These are phyloP conservation scores for Favolaschia claudopus DNA, from an alignment of 768 basidiomycete species.

Conservation along the genomic window DNA sequence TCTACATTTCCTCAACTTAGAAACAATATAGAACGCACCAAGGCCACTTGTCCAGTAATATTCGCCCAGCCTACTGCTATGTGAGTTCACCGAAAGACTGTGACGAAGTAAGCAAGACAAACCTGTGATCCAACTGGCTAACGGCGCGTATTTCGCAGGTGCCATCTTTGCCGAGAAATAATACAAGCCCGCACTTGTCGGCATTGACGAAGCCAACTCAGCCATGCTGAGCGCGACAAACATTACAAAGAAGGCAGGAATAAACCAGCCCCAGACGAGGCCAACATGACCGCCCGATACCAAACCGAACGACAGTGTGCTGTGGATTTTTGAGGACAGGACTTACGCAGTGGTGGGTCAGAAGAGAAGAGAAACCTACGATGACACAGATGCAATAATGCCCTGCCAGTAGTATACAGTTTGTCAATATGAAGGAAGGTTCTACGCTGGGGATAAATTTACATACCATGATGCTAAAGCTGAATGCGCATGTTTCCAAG, in stretches of 20 bases:
- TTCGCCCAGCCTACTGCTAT: slow-evolving; percentile 68
- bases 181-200: slow-evolving; percentile 83
- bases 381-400: slow-evolving; percentile 71
- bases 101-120: background rate
- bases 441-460: too few relatives aligned
- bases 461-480: slow-evolving; percentile 62
- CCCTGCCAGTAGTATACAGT: too few relatives aligned
- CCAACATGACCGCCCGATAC: slow-evolving; percentile 78
- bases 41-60: slow-evolving; percentile 67
- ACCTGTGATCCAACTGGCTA: slow-evolving; percentile 72
- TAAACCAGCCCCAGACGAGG: slow-evolving; percentile 81
- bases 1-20: background rate
- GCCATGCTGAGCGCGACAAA: slow-evolving; percentile 76
- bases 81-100: background rate
- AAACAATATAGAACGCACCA: slow-evolving; percentile 7
- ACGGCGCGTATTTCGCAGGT: slow-evolving; percentile 62
- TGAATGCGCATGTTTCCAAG: slow-evolving; percentile 69
- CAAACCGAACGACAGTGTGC: background rate
- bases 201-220: slow-evolving; percentile 77
- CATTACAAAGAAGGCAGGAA: slow-evolving; percentile 73
- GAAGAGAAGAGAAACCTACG: slow-evolving; percentile 72
- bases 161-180: slow-evolving; percentile 83
- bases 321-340: background rate
- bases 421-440: too few relatives aligned
- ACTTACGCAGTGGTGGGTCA: too few relatives aligned